These are phyloP conservation scores for Ustilago trichophora DNA, from an alignment of 1,284 basidiomycete genomes.

Conservation along the genomic window DNA sequence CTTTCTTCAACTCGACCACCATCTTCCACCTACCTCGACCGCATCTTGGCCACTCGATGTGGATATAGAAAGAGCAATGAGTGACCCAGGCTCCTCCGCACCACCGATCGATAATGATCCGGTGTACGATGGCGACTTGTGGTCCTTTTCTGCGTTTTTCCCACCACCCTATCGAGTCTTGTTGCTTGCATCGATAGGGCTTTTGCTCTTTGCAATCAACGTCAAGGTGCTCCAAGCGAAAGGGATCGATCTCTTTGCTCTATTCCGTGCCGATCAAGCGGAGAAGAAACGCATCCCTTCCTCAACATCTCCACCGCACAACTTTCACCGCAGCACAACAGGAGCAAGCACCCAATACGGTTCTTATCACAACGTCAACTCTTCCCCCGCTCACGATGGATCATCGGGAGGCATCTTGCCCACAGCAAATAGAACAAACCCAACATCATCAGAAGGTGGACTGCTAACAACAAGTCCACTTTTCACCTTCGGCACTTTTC, in stretches of 20 bases:
- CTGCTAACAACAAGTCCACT: constrained; percentile 10
- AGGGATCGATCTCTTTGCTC: constrained; percentile 54
- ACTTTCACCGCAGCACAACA: constrained; percentile 9
- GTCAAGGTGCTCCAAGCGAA: constrained; percentile 44
- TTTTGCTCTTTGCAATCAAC: constrained; percentile 56
- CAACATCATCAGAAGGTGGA: background rate
- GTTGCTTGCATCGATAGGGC: constrained; percentile 55
- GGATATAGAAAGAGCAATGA: constrained; percentile 21
- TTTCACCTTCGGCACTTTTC: constrained; percentile 35
- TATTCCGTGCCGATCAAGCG: constrained; percentile 11
- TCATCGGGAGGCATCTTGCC: too few species aligned
- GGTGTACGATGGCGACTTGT: constrained; percentile 14
- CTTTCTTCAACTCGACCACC: too few species aligned
- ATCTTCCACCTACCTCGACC: too few species aligned
- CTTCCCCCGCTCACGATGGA: background rate
- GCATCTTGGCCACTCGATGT: too few species aligned
- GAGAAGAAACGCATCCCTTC: constrained; percentile 20
- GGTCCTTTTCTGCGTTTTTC: constrained; percentile 55
- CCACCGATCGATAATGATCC: constrained; percentile 18
- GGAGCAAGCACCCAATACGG: constrained; percentile 27
- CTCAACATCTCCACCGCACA: background rate
- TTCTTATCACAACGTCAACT: constrained; percentile 20
- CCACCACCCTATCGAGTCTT: constrained; percentile 63
- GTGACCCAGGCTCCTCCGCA: constrained; percentile 18
- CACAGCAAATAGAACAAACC: too few species aligned